Conservation (phyloP, 805 yeast genomes). For the Yarrowia osloensis region DNA sequence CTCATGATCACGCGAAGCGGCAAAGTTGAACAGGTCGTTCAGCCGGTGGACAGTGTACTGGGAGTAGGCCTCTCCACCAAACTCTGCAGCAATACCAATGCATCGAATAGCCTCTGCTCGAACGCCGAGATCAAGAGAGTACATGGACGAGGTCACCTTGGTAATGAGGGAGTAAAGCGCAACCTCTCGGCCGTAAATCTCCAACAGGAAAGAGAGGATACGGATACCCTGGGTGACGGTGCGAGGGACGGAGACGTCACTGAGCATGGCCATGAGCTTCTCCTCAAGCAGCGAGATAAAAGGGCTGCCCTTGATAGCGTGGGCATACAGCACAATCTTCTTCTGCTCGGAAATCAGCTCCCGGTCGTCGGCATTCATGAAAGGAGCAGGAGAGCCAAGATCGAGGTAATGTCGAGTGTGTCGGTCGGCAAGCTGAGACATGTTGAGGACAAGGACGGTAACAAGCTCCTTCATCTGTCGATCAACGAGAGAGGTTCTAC, state of each 20-base stretch:
- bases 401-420: slow-evolving; percentile 15
- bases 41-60: slow-evolving; percentile 50
- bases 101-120: slow-evolving; percentile 3
- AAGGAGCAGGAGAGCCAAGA: not conserved
- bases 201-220: slow-evolving; percentile 5
- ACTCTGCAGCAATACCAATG: slow-evolving; percentile 77
- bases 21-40: slow-evolving; percentile 70
- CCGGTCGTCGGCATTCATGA: slow-evolving; percentile 75
- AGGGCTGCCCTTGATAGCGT: slow-evolving; percentile 50
- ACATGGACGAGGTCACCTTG: slow-evolving; percentile 22
- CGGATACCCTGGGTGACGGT: slow-evolving; percentile 73
- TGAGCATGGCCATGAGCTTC: slow-evolving; percentile 73
- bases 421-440: slow-evolving; percentile 15
- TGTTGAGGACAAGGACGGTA: slow-evolving; percentile 3
- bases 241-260: slow-evolving; percentile 68
- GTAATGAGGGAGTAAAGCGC: slow-evolving; percentile 5
- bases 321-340: slow-evolving; percentile 63
- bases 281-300: slow-evolving; percentile 92
- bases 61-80: slow-evolving; percentile 65
- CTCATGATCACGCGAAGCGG: slow-evolving; percentile 76
- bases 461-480: slow-evolving; percentile 22
- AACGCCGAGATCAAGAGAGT: slow-evolving; percentile 15
- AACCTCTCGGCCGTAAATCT: slow-evolving; percentile 15
- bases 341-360: slow-evolving; percentile 90
- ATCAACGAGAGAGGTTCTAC: slow-evolving; percentile 6